phyloP scores from a whole-genome alignment of 2,329 filamentous ascomycete genomes.

The Phyllosticta citriasiana region DNA sequence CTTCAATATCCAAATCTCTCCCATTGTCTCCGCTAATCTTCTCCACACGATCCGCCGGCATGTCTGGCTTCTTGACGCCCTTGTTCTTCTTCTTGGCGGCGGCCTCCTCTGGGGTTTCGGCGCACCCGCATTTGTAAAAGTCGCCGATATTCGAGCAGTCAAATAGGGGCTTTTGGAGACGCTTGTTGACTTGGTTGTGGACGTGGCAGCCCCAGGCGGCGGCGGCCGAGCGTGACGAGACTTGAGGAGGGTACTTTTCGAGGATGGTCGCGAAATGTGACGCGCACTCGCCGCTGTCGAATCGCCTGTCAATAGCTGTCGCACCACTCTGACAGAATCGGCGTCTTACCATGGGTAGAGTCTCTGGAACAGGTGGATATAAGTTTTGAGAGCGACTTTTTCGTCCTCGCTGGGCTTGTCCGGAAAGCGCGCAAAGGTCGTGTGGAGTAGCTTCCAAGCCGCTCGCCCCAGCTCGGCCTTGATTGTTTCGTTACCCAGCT shows the following conservation, averaged over 20 bases:
- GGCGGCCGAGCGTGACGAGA: constrained; percentile 50
- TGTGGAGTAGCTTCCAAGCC: constrained; percentile 58
- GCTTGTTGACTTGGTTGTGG: constrained; percentile 56
- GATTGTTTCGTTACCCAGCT: constrained; percentile 67
- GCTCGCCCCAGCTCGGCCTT: constrained; percentile 55
- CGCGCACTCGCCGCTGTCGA: constrained; percentile 51
- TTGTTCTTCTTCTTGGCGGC: constrained; percentile 5
- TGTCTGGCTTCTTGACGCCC: constrained; percentile 17
- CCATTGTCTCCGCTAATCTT: constrained; percentile 18
- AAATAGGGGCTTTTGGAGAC: constrained; percentile 50
- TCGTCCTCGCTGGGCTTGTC: constrained; percentile 53
- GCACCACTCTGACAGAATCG: background rate
- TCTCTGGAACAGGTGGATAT: constrained; percentile 54
- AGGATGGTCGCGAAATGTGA: constrained; percentile 52
- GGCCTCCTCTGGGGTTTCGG: constrained; percentile 36
- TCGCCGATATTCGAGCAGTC: constrained; percentile 56
- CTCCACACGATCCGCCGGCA: constrained; percentile 19
- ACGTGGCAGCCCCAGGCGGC: constrained; percentile 58
- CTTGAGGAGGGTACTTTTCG: constrained; percentile 54
- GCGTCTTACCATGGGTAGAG: constrained; percentile 50
- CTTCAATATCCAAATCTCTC: constrained; percentile 18
- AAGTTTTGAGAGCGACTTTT: constrained; percentile 48
- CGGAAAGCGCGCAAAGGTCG: constrained; percentile 56
- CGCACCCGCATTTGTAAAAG: constrained; percentile 58
- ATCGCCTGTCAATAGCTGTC: background rate